Evolutionary conservation across 106 monocot genomes (phyloP), one percentile per base, ranked within the genome.

Genomic region (Triglochin maritima): DNA sequence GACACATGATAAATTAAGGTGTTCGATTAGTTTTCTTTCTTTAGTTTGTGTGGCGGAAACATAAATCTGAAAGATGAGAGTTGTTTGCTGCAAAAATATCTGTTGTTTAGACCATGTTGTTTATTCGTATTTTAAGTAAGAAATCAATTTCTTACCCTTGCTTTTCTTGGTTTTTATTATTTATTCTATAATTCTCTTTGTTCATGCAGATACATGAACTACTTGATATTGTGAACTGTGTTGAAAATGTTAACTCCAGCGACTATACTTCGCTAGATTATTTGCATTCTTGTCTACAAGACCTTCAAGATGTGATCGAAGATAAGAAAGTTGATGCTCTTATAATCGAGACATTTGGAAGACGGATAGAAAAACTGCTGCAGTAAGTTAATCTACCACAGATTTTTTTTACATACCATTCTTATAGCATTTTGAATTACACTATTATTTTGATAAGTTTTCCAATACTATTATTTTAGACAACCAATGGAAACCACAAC

Each of bases 311-410:
- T 63, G 77, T 89, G 71, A 79, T 89, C 56, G 80, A 82, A 52
- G 78, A 77, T 17, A 88, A 88, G 71, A 84, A 78, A 64, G 90
- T 87, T 57, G 87, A 96, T 62, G 91, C 79, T 29, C 98, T 98
- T 80, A 74, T 89, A 73, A 83, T 92, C 46, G 98, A 92, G 60
- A 98, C 98, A 72, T 92, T 98, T 82, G 98, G 98, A 64, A 86
- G 81, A 73, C 71, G 86, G 51, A 81, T 92, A 68, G 86, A 81
- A 45, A 92, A 92, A 61, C 79, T 98, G 9, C 66, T 98, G 54
- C 83, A 84, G 96, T 98, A 60, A 92, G 91, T 83, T 52, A 47
- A 50, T 42, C 17, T 10, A 66, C 49, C 12, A 12, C 16, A 17
- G 13, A 9, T 12, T 66, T 8, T 64, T 72, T 55, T 64, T 12